Conservation (phyloP, 768 basidiomycete species). For the Stropharia rugosoannulata region DNA sequence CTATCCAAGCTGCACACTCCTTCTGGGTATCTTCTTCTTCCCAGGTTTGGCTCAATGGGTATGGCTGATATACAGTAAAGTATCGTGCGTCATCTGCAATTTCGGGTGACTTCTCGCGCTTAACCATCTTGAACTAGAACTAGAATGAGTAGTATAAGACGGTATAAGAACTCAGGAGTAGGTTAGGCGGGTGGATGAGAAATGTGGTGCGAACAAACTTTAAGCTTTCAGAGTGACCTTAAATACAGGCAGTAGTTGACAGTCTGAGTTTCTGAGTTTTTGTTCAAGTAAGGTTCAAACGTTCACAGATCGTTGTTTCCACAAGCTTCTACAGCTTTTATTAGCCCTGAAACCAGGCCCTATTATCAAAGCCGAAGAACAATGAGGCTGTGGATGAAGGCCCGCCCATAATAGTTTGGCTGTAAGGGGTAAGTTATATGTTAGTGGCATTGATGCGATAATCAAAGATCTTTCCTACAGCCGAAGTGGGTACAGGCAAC, state of each 20-base stretch:
- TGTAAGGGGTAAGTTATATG: background rate
- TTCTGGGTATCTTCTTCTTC: slow-evolving; percentile 37
- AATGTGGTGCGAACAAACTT: background rate
- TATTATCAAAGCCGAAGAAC: background rate
- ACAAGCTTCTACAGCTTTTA: background rate
- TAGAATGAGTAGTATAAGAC: background rate
- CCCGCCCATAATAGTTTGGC: background rate
- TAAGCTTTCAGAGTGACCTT: too few species aligned
- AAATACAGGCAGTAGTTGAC: too few species aligned
- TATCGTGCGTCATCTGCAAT: slow-evolving; percentile 45
- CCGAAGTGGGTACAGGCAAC: background rate
- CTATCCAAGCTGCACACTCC: slow-evolving; percentile 46
- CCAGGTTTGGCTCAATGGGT: slow-evolving; percentile 49
- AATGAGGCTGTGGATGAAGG: background rate
- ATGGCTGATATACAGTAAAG: slow-evolving; percentile 47
- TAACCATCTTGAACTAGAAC: slow-evolving; percentile 30
- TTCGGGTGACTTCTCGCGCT: slow-evolving; percentile 37
- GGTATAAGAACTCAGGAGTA: background rate
- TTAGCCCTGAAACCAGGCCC: background rate
- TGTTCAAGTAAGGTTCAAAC: background rate
- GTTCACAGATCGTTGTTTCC: background rate
- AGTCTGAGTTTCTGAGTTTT: too few species aligned
- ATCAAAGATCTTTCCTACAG: slow-evolving; percentile 2
- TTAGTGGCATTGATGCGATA: background rate
- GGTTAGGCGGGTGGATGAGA: background rate